Evolutionary conservation across 2,329 filamentous ascomycete species (phyloP).

Genomic region (Aspergillus arachidicola): DNA sequence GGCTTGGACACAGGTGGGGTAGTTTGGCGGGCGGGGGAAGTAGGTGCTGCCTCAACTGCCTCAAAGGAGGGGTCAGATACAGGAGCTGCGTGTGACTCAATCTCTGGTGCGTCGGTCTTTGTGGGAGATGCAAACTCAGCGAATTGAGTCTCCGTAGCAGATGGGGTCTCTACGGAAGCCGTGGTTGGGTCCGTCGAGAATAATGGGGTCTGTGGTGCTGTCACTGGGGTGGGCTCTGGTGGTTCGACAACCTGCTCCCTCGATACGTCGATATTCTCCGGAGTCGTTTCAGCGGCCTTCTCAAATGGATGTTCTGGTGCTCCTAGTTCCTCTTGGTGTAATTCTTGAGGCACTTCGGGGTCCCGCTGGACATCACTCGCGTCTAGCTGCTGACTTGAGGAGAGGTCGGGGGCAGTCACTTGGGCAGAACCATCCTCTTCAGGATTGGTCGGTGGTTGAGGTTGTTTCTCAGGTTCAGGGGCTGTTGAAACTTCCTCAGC

Average conservation of each 20-base stretch:
- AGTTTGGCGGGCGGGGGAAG: slow-evolving; percentile 15
- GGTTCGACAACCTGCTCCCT: slow-evolving; percentile 13
- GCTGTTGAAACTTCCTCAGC: slow-evolving; percentile 18
- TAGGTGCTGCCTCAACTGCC: slow-evolving; percentile 9
- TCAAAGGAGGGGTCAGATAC: slow-evolving; percentile 16
- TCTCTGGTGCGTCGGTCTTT: slow-evolving; percentile 16
- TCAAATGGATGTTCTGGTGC: slow-evolving; percentile 15
- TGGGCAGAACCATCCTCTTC: slow-evolving; percentile 18
- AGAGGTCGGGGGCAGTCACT: slow-evolving; percentile 14
- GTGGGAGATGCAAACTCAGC: slow-evolving; percentile 27
- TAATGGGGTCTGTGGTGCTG: slow-evolving; percentile 27
- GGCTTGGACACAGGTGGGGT: slow-evolving; percentile 20
- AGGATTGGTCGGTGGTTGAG: slow-evolving; percentile 13
- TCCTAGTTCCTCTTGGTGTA: slow-evolving; percentile 15
- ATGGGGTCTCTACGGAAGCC: slow-evolving; percentile 23
- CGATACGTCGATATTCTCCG: slow-evolving; percentile 13
- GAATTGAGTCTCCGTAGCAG: slow-evolving; percentile 32
- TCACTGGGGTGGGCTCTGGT: slow-evolving; percentile 22
- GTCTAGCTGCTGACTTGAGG: slow-evolving; percentile 20
- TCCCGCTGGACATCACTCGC: slow-evolving; percentile 23
- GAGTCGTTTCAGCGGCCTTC: slow-evolving; percentile 11
- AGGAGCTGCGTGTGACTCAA: slow-evolving; percentile 17
- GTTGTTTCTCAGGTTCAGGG: slow-evolving; percentile 15
- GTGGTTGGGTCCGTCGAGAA: slow-evolving; percentile 22
- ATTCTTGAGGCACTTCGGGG: slow-evolving; percentile 17